phyloP scores from a whole-genome alignment of 2,329 filamentous ascomycete genomes.

The Alternaria sp. region DNA sequence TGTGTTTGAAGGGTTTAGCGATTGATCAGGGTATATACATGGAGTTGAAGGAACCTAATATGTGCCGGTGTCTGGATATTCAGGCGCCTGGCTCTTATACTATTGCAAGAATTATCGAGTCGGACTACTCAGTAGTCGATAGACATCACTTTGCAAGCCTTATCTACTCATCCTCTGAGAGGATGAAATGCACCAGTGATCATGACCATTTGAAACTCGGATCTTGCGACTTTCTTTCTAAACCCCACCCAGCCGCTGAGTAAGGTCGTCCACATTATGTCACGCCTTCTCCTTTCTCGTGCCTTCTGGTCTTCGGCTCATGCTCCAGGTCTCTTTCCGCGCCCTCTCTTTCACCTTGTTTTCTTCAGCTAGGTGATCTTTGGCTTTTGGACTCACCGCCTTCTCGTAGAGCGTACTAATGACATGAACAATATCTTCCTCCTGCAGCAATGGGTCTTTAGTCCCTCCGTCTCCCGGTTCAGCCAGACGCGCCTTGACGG shows the following conservation, averaged over 20 bases:
- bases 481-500: background rate
- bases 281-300: background rate
- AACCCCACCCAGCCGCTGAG: background rate
- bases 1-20: constrained; percentile 50
- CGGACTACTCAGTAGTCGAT: background rate
- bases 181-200: background rate
- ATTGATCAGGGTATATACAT: constrained; percentile 19
- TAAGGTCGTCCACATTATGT: background rate
- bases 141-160: background rate
- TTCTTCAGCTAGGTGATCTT: background rate
- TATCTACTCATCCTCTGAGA: background rate
- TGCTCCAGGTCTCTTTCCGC: background rate
- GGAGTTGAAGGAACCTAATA: background rate
- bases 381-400: background rate
- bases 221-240: background rate
- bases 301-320: background rate
- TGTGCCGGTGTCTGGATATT: too few species aligned
- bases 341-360: background rate
- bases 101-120: background rate
- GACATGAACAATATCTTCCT: background rate
- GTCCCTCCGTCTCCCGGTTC: background rate
- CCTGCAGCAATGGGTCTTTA: background rate
- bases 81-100: background rate
- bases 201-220: background rate
- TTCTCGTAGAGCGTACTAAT: background rate